These are phyloP conservation scores for Apiotrichum gracile DNA, from an alignment of 1,284 basidiomycete species.

Conservation along the genomic window DNA sequence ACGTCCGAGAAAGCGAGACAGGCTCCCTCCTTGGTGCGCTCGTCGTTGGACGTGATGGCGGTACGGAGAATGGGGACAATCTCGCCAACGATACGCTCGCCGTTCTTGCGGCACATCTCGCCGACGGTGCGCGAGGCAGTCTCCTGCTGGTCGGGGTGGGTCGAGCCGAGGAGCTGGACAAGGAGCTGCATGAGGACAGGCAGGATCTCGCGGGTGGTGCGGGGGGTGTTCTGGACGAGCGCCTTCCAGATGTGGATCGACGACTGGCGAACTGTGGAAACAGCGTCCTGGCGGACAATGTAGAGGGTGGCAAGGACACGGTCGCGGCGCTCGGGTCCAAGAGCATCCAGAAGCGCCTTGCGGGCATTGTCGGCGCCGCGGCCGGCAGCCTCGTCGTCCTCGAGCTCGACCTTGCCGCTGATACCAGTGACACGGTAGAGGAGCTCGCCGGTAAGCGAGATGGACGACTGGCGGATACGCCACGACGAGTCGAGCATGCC, in stretches of 20 bases:
- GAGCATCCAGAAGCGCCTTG: slow-evolving; percentile 75
- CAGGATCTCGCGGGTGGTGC: slow-evolving; percentile 83
- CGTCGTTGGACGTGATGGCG: slow-evolving; percentile 64
- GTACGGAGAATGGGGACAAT: slow-evolving; percentile 70
- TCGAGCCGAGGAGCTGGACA: slow-evolving; percentile 67
- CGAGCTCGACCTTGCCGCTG: slow-evolving; percentile 78
- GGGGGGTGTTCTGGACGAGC: slow-evolving; percentile 66
- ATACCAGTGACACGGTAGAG: slow-evolving; percentile 98
- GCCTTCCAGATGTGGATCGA: slow-evolving; percentile 99
- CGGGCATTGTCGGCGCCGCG: slow-evolving; percentile 73
- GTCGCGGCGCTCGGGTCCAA: slow-evolving; percentile 84
- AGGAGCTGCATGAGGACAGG: slow-evolving; percentile 76
- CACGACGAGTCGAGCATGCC: slow-evolving; percentile 93
- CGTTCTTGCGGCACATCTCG: slow-evolving; percentile 92
- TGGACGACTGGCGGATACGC: slow-evolving; percentile 92
- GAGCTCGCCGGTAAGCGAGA: slow-evolving; percentile 91
- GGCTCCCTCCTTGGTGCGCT: slow-evolving; percentile 77
- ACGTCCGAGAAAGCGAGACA: slow-evolving; percentile 83
- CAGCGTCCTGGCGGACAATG: slow-evolving; percentile 88
- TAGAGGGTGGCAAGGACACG: slow-evolving; percentile 83
- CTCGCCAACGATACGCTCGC: slow-evolving; percentile 84
- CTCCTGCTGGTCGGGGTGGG: slow-evolving; percentile 86
- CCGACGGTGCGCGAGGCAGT: slow-evolving; percentile 78
- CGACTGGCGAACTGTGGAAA: slow-evolving; percentile 81
- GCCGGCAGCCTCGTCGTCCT: slow-evolving; percentile 65